Evolutionary conservation across 1,139 yeast genomes (phyloP), one percentile per base, ranked within the genome.

Genomic region (Blastobotrys indianensis): DNA sequence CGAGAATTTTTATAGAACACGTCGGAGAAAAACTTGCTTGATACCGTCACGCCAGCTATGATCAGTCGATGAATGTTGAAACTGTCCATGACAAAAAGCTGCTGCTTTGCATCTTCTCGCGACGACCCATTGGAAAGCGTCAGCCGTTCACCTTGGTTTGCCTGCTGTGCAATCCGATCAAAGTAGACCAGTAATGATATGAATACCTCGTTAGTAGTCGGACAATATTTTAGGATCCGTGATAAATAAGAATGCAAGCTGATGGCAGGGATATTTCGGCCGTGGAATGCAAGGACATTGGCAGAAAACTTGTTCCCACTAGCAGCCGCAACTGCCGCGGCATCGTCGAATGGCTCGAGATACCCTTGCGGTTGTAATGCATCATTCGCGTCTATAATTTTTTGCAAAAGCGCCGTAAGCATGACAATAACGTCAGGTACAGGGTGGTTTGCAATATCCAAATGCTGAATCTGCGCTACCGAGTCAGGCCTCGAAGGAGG

Each of bases 161-260:
- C 95, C 54, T 86, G 76, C 62, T 85, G 86, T 13, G 96, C 95
- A 46, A 92, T 87, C 53, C 98, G 72, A 66, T 92, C 99, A 67
- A 92, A 88, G 65, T 92, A 94, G 23, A 94, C 97, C 55, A 92
- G 71, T 45, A 94, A 68, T 32, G 95, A 82, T 44, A 92, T 71
- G 64, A 90, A 92, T 29, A 94, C 97, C 62, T 94, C 98, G 66
- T 92, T 92, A 1, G 98, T 90, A 16, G 94, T 94, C 0, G 99
- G 98, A 65, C 99, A 92, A 66, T 92, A 94, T 65, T 90, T 92
- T 61, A 92, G 76, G 29, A 92, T 94, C 59, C 98, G 79, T 35
- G 88, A 77, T 50, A 92, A 73, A 63, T 92, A 92, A 13, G 95
- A 94, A 60, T 87, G 90, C 43, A 94, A 74, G 8, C 92, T 80